These are phyloP conservation scores for Fraxinus americana DNA, from an alignment of 257 asterid species.

Conservation along the genomic window DNA sequence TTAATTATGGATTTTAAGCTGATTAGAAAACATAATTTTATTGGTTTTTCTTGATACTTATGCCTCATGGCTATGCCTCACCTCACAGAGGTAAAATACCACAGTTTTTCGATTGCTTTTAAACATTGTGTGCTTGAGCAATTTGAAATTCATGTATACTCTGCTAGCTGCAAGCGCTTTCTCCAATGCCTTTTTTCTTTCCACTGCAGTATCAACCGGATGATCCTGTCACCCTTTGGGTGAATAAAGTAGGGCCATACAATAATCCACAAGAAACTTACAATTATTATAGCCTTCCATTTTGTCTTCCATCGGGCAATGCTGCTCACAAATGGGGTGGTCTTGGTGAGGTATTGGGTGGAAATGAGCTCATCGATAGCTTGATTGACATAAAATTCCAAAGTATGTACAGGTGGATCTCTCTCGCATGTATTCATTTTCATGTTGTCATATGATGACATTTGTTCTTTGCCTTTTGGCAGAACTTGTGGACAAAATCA, in stretches of 20 bases:
- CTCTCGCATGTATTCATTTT: neutral
- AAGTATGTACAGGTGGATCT: conserved; percentile 46
- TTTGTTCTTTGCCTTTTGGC: conserved; percentile 22
- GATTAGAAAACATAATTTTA: neutral
- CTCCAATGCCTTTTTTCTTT: neutral
- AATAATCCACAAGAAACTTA: conserved; percentile 98
- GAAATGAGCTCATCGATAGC: conserved; percentile 97
- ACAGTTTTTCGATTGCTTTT: neutral
- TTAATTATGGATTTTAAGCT: neutral
- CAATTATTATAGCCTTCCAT: conserved; percentile 92
- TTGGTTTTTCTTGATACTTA: neutral
- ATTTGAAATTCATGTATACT: neutral
- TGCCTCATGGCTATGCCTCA: neutral
- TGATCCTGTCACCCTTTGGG: conserved; percentile 86
- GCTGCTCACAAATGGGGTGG: conserved; percentile 97
- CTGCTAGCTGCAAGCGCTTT: neutral
- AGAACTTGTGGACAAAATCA: conserved; percentile 63
- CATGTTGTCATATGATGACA: conserved; percentile 3
- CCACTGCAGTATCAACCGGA: conserved; percentile 68
- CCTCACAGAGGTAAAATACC: neutral
- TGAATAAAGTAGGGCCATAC: conserved; percentile 95
- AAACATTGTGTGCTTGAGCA: neutral
- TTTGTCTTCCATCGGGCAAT: conserved; percentile 74
- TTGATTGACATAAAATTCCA: conserved; percentile 74
- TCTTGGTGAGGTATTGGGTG: conserved; percentile 97